Conservation (phyloP, 805 yeast genomes). For the Pichia manshurica region DNA sequence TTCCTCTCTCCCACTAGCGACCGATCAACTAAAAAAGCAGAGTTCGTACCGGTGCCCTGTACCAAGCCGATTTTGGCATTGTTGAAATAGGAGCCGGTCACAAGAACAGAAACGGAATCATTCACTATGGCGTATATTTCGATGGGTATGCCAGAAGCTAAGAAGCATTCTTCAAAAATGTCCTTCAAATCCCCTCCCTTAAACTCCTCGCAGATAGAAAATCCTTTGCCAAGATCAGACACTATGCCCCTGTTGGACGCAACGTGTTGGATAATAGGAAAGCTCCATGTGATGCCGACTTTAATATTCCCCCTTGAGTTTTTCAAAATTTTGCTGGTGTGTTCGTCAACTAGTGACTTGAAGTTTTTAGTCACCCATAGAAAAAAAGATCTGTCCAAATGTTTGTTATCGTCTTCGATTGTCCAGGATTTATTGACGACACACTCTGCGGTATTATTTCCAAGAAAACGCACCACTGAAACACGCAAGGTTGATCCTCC, state of each 20-base stretch:
- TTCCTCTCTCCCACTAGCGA: neutral
- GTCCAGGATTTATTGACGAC: slow-evolving; percentile 9
- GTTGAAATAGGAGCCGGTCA: slow-evolving; percentile 40
- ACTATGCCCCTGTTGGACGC: slow-evolving; percentile 40
- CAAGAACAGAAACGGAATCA: slow-evolving; percentile 58
- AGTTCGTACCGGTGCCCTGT: slow-evolving; percentile 64
- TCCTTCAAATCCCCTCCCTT: slow-evolving; percentile 36
- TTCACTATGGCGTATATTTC: slow-evolving; percentile 46
- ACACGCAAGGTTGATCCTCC: slow-evolving; percentile 52
- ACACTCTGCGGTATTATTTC: slow-evolving; percentile 14
- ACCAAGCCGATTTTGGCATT: slow-evolving; percentile 48
- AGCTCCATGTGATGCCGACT: slow-evolving; percentile 52
- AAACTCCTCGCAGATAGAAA: slow-evolving; percentile 38
- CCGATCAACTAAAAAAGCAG: slow-evolving; percentile 23
- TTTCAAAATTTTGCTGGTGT: neutral
- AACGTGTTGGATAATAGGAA: slow-evolving; percentile 41
- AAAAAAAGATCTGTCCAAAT: slow-evolving; percentile 6
- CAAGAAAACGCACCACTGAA: slow-evolving; percentile 18
- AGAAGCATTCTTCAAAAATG: slow-evolving; percentile 32
- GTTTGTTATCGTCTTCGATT: slow-evolving; percentile 8
- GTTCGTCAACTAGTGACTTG: neutral
- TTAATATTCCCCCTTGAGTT: slow-evolving; percentile 26
- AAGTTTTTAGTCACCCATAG: slow-evolving; percentile 5
- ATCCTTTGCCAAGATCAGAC: slow-evolving; percentile 58
- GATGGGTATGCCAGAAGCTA: slow-evolving; percentile 25